Conservation (phyloP, 2,329 filamentous ascomycete genomes). For the Pseudogymnoascus sp. region DNA sequence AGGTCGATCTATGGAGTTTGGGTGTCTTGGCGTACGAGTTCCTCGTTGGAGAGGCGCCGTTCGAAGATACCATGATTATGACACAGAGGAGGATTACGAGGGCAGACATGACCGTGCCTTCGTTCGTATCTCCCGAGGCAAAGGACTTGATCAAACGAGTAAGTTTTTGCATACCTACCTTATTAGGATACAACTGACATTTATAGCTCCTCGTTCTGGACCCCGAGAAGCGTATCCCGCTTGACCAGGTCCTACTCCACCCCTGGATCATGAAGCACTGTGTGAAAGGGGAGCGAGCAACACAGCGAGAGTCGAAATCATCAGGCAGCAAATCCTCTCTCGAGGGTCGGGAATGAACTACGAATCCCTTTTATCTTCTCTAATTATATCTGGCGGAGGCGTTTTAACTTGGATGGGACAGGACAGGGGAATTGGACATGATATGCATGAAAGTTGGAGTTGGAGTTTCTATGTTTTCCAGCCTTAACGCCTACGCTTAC, state of each 20-base stretch:
- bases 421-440: conserved; percentile 12
- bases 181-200: conserved; percentile 17
- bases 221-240: conserved; percentile 82
- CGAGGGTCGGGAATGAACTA: conserved; percentile 22
- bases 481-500: conserved; percentile 26
- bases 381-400: conserved; percentile 18
- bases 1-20: conserved; percentile 93
- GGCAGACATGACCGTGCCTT: conserved; percentile 86
- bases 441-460: conserved; percentile 22
- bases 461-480: conserved; percentile 22
- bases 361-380: conserved; percentile 14
- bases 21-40: conserved; percentile 96
- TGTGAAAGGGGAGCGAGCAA: conserved; percentile 35
- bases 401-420: conserved; percentile 17
- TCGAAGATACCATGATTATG: conserved; percentile 92
- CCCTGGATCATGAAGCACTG: conserved; percentile 98
- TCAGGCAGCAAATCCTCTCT: conserved; percentile 23
- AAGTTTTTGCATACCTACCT: conserved; percentile 25
- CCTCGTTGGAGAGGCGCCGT: conserved; percentile 88
- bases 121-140: conserved; percentile 83
- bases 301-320: conserved; percentile 26
- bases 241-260: conserved; percentile 81
- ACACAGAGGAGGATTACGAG: conserved; percentile 82
- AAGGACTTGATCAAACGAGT: conserved; percentile 88
- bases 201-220: conserved; percentile 75